Base-by-base conservation (phyloP, 768 basidiomycete genomes). In the Leccinum subgranulosum region DNA sequence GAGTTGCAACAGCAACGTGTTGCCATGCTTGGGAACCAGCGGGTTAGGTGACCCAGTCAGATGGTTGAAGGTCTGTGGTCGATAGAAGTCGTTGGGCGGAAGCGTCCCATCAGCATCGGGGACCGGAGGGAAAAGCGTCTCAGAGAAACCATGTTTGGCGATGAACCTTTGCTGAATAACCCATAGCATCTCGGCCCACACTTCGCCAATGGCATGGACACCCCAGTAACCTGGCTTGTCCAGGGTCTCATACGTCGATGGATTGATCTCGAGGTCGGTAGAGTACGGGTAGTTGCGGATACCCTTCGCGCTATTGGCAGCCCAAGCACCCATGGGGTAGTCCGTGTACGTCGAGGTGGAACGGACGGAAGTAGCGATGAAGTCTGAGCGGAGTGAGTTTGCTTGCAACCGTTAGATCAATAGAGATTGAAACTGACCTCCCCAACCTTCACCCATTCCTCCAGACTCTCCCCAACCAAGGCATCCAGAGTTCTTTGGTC, bases 371-470 rank as follows among this genome's bases (percentile, higher is more conserved):
- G 94, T 98, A 6, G 94, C 95, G 51, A 97, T 75, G 76, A 87
- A 94, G 65, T 94, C 91, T 79, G 49, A 29, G 10, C 23, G 3
- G 43, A 1, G 19, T 65, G n/a, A 9, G 55, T 51, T 45, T 28
- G 23, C 15, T 5, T 47, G 51, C 6, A 56, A 9, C 5, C 10
- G 10, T 29, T 29, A 50, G 25, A 12, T 9, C 3, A 9, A 45
- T 0, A 54, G 12, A 21, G 4, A 5, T 7, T 0, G 3, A 14
- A 23, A 73, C 76, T 47, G 55, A 81, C 84, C 86, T 61, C 94
- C 94, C 94, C 94, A 97, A 14, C 94, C 94, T 75, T 97, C 94
- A 63, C 95, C 95, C 95, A 98, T 98, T 25, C 94, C 96, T 39
- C 96, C 96, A 27, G 86, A 81, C 76, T 98, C 94, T 52, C 96